phyloP scores from a whole-genome alignment of 164 flowering plant genomes.

The Magnolia kwangsiensis region DNA sequence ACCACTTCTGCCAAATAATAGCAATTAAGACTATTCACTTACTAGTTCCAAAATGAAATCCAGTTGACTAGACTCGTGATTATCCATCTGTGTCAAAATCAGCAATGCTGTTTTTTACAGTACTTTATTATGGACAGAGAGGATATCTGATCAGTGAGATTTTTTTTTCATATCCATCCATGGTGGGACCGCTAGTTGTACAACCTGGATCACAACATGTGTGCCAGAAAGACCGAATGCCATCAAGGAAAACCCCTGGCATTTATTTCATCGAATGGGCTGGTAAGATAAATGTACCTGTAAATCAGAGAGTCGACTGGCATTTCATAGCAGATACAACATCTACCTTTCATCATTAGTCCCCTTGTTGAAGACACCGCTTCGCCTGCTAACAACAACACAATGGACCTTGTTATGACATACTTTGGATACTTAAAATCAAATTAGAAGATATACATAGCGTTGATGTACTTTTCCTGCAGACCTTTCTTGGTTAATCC shows the following conservation, averaged over 20 bases:
- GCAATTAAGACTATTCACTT: background rate
- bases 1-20: background rate
- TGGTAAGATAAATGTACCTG: slow-evolving; percentile 33
- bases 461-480: too few relatives aligned
- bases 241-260: background rate
- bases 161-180: too few relatives aligned
- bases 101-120: too few relatives aligned
- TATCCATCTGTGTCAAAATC: too few relatives aligned
- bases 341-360: slow-evolving; percentile 38
- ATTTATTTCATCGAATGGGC: background rate
- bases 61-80: too few relatives aligned
- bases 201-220: too few relatives aligned
- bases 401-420: background rate
- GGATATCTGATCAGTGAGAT: too few relatives aligned
- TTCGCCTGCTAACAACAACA: slow-evolving; percentile 17
- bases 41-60: background rate
- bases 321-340: slow-evolving; percentile 69
- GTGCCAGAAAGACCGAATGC: background rate
- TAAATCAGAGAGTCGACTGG: slow-evolving; percentile 74
- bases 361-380: slow-evolving; percentile 9
- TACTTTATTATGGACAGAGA: too few relatives aligned
- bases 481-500: too few relatives aligned
- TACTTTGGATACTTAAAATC: background rate
- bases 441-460: too few relatives aligned
- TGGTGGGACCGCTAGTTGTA: too few relatives aligned